These are phyloP conservation scores for Vigna radiata DNA, from an alignment of 306 rosid genomes.

Conservation along the genomic window DNA sequence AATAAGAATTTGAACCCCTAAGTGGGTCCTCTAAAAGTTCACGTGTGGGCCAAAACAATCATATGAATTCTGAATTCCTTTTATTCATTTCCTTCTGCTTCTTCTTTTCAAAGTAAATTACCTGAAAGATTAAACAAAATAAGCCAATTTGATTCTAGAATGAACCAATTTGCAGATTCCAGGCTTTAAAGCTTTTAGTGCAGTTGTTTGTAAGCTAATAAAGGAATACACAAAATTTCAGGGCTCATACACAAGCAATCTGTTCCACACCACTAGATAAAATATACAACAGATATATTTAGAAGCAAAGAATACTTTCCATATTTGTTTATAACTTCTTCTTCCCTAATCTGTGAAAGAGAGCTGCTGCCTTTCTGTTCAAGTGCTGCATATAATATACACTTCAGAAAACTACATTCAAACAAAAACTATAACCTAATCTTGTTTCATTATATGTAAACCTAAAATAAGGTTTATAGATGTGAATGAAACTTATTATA, in stretches of 20 bases:
- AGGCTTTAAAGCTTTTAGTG: slow-evolving; percentile 48
- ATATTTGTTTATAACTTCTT: slow-evolving; percentile 25
- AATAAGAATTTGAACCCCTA: slow-evolving; percentile 44
- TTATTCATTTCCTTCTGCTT: slow-evolving; percentile 13
- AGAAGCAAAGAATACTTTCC: slow-evolving; percentile 55
- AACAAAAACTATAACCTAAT: slow-evolving; percentile 25
- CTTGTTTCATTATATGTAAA: slow-evolving; percentile 1
- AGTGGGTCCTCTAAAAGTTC: slow-evolving; percentile 46
- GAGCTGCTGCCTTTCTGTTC: slow-evolving; percentile 17
- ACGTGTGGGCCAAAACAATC: slow-evolving; percentile 45
- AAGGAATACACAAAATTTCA: slow-evolving; percentile 45
- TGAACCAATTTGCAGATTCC: slow-evolving; percentile 39
- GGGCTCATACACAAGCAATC: slow-evolving; percentile 57
- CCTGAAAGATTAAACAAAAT: slow-evolving; percentile 22
- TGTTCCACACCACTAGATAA: slow-evolving; percentile 52
- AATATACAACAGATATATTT: slow-evolving; percentile 38
- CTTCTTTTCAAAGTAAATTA: slow-evolving; percentile 14
- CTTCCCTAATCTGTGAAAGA: slow-evolving; percentile 14
- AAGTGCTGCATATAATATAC: slow-evolving; percentile 12
- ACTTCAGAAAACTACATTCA: slow-evolving; percentile 8
- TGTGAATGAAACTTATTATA: neutral
- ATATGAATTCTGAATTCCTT: slow-evolving; percentile 19
- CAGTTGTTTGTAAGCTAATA: slow-evolving; percentile 61
- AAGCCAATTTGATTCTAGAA: slow-evolving; percentile 37
- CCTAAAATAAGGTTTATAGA: neutral